Percentiles rank a stretch among this genome's conserved stretches.
phyloP scores from a whole-genome alignment of 129 eudicot species.

The Centaurea solstitialis region DNA sequence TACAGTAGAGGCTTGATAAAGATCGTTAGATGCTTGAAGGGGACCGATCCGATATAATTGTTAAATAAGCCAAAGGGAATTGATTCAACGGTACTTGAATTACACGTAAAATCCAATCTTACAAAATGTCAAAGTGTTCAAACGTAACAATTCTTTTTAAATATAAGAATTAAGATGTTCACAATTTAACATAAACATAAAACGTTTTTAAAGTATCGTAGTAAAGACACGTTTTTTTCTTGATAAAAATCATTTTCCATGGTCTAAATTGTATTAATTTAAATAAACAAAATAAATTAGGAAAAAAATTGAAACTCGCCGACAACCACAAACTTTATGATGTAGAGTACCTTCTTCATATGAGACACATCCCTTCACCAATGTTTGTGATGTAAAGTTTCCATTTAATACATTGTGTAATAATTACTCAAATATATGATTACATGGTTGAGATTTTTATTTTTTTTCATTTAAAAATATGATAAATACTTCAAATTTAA shows the following conservation, averaged over 20 bases:
- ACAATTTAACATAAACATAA: too few species aligned
- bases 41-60: neutral
- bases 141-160: too few species aligned
- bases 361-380: conserved; percentile 5
- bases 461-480: too few species aligned
- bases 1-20: neutral
- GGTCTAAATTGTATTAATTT: neutral
- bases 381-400: conserved; percentile 18
- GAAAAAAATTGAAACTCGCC: neutral
- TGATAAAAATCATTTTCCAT: neutral
- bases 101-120: neutral
- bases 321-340: conserved; percentile 14
- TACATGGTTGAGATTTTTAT: neutral
- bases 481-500: too few species aligned
- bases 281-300: neutral
- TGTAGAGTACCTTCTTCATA: conserved; percentile 14
- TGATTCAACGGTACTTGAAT: too few species aligned
- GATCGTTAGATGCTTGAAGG: neutral
- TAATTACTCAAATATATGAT: neutral
- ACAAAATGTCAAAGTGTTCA: too few species aligned
- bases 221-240: neutral
- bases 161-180: too few species aligned
- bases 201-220: neutral
- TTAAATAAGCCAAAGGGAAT: too few species aligned
- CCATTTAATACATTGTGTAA: neutral